Evolutionary conservation across 129 eudicot species (phyloP), one percentile per base, ranked within the genome.

Genomic region (Chrysanthemum makinoi): DNA sequence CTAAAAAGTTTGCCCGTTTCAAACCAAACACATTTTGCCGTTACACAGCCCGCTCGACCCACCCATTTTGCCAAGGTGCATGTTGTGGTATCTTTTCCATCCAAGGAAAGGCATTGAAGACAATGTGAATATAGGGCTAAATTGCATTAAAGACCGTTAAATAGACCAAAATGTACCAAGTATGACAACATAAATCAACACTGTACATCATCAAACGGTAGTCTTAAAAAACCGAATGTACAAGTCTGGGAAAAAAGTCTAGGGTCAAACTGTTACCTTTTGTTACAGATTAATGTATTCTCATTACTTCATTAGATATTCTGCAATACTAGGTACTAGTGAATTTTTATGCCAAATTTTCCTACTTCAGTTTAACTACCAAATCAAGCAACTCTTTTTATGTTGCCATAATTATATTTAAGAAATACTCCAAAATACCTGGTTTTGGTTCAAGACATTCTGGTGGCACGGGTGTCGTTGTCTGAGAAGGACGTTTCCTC

Each of bases 401-500:
- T 6, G 18, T 7, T 39, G 10, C 2, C 46, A 39, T 39, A 5
- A 39, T 8, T 7, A 39, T 7, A 39, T 39, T 7, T 8, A 39
- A 39, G 46, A 39, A 8, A 39, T 39, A 39, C 46, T 39, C 46
- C 3, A 35, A 65, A 52, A 73, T 75, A 86, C 91, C 88, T 65
- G 75, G 75, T 67, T 81, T 39, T 20, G 88, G 84, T 80, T 78
- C 79, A 43, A 47, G 73, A 61, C 26, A 33, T 35, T 66, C 82
- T 14, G 69, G 76, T 51, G 70, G 47, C 59, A 75, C 77, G 12
- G 66, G 55, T 50, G 79, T 67, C 20, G 81, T 48, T 17, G 61
- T 33, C 66, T 69, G 82, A 75, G 80, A 14, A 60, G 84, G 76
- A 44, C 88, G 88, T 79, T 89, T 86, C 71, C 75, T 72, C 28